Evolutionary conservation across 2,329 filamentous ascomycete genomes (phyloP).

Genomic region (Drechslerella coelobrocha): DNA sequence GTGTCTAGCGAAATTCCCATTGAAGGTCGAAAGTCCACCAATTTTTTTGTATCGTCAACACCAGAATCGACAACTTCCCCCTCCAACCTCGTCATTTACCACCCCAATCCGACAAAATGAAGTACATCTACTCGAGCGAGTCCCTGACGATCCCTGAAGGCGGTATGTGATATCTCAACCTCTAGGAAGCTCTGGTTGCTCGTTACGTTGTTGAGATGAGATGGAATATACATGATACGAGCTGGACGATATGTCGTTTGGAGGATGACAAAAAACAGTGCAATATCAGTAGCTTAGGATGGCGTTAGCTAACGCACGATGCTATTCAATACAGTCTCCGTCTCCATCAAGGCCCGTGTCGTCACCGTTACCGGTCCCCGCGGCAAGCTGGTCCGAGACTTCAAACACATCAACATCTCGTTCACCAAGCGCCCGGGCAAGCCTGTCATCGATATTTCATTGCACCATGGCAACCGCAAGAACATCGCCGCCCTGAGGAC

Average conservation of each 20-base stretch:
- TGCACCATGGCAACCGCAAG: constrained; percentile 98
- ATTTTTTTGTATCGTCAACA: constrained; percentile 34
- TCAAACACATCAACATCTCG: constrained; percentile 94
- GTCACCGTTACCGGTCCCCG: constrained; percentile 97
- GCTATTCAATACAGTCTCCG: constrained; percentile 75
- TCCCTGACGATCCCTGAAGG: constrained; percentile 92
- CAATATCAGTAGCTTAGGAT: constrained; percentile 19
- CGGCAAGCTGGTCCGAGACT: constrained; percentile 96
- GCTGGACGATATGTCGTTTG: neutral
- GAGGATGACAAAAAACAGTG: neutral
- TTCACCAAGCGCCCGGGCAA: constrained; percentile 76
- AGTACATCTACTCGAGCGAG: constrained; percentile 99
- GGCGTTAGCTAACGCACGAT: constrained; percentile 56
- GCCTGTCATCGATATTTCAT: constrained; percentile 93
- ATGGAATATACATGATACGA: neutral
- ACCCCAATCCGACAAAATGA: constrained; percentile 67
- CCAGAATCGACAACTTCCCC: constrained; percentile 25
- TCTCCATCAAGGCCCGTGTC: constrained; percentile 93
- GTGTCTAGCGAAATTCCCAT: constrained; percentile 47
- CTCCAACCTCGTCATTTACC: constrained; percentile 21
- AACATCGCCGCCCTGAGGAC: constrained; percentile 97
- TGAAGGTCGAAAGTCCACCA: constrained; percentile 24
- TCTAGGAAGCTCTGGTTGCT: constrained; percentile 2
- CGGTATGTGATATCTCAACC: constrained; percentile 71
- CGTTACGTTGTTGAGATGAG: constrained; percentile 54